Percentiles rank a stretch among this genome's conserved stretches.
These are phyloP conservation scores for Tulasnella sp. DNA, from an alignment of 768 basidiomycete genomes.

Conservation along the genomic window DNA sequence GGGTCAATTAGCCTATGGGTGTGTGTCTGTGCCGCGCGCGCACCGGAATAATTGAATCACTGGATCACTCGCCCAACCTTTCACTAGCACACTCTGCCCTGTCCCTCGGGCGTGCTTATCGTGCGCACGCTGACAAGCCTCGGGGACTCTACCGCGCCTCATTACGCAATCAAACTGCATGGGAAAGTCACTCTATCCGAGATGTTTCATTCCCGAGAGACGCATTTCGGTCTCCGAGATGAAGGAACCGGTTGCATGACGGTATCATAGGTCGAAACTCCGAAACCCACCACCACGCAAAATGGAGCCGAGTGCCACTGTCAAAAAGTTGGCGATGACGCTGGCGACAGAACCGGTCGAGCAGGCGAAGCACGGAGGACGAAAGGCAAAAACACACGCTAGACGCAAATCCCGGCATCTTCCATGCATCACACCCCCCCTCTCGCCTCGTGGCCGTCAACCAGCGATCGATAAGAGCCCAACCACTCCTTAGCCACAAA, in stretches of 20 bases:
- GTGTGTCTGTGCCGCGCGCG: neutral
- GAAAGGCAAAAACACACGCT: slow-evolving; percentile 2
- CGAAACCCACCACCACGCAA: neutral
- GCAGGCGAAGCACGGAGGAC: neutral
- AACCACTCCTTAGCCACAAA: neutral
- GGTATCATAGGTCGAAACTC: neutral
- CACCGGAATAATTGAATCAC: neutral
- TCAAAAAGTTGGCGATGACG: neutral
- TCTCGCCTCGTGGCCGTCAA: neutral
- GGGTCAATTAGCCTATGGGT: neutral
- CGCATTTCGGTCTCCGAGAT: neutral
- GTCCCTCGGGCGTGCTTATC: neutral
- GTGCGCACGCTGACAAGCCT: neutral
- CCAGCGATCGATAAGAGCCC: neutral
- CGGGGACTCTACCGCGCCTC: neutral
- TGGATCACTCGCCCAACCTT: neutral
- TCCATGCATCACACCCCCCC: neutral
- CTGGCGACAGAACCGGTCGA: neutral
- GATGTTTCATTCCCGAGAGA: neutral
- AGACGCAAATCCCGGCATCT: neutral
- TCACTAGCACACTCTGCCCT: neutral
- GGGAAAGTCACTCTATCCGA: neutral
- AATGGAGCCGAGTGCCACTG: neutral
- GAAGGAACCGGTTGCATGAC: neutral
- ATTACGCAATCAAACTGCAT: neutral